Conservation (phyloP, 2,329 filamentous ascomycete species). For the Xylaria sp. region DNA sequence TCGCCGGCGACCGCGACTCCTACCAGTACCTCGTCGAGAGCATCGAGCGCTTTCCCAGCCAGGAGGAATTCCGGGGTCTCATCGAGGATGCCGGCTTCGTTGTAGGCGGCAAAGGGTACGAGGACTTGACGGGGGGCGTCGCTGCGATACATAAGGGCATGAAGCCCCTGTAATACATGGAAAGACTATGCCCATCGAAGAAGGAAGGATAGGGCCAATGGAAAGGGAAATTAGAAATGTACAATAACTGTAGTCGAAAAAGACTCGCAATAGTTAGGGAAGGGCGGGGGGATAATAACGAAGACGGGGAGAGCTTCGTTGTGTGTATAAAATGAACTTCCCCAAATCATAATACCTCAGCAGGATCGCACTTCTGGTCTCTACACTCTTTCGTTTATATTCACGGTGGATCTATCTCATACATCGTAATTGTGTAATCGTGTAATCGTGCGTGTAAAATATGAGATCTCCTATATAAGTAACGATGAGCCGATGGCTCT, state of each 20-base stretch:
- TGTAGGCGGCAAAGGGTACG: constrained; percentile 83
- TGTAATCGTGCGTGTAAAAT: background rate
- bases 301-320: background rate
- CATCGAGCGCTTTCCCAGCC: constrained; percentile 91
- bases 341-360: constrained; percentile 5
- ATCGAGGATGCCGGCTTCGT: constrained; percentile 86
- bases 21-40: constrained; percentile 99
- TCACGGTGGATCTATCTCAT: no score
- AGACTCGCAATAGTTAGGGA: background rate
- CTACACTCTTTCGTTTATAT: background rate
- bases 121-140: constrained; percentile 91
- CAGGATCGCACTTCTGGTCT: background rate
- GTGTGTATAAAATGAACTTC: constrained; percentile 1
- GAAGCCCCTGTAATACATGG: constrained; percentile 68
- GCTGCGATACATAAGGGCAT: constrained; percentile 97
- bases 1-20: constrained; percentile 92
- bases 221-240: constrained; percentile 23
- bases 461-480: background rate
- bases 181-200: background rate
- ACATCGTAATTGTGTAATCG: background rate
- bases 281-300: background rate
- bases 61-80: constrained; percentile 85
- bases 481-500: background rate
- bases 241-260: constrained; percentile 17
- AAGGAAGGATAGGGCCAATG: background rate